Evolutionary conservation across 768 basidiomycete genomes (phyloP).

Genomic region (Cystobasidiopsis lactophilus): DNA sequence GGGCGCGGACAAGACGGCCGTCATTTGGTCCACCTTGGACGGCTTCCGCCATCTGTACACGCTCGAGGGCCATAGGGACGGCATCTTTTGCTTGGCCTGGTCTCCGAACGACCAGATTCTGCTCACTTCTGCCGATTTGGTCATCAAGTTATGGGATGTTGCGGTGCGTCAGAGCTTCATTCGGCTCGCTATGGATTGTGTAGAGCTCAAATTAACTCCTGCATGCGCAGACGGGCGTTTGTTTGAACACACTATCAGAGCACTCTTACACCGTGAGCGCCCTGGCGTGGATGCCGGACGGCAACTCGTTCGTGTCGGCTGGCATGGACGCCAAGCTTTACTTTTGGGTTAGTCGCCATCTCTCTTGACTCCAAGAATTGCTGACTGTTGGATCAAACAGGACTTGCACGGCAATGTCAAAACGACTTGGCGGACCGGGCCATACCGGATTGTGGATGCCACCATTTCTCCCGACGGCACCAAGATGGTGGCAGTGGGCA

Average conservation of each 20-base stretch:
- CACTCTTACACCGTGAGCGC: constrained; percentile 64
- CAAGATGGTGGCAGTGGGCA: constrained; percentile 61
- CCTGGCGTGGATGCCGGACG: constrained; percentile 69
- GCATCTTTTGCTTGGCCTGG: constrained; percentile 72
- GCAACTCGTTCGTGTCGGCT: constrained; percentile 69
- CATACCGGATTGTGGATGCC: constrained; percentile 68
- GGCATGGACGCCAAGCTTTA: constrained; percentile 64
- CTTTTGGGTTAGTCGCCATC: constrained; percentile 41
- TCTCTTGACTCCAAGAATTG: background rate
- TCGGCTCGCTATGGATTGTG: background rate
- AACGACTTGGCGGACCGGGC: constrained; percentile 44
- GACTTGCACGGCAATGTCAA: constrained; percentile 48
- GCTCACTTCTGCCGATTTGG: constrained; percentile 57
- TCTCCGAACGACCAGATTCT: constrained; percentile 68
- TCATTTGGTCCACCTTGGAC: constrained; percentile 68
- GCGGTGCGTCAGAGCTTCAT: constrained; percentile 36
- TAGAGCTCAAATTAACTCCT: background rate
- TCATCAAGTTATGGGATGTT: constrained; percentile 73
- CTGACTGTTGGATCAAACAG: constrained; percentile 27
- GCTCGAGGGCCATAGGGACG: constrained; percentile 52
- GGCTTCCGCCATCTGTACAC: constrained; percentile 30
- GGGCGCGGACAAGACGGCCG: constrained; percentile 63
- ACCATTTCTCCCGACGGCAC: constrained; percentile 64
- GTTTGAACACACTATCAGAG: constrained; percentile 28
- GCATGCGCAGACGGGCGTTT: background rate